Evolutionary conservation across 345 rosid genomes (phyloP), one percentile per base, ranked within the genome.

Genomic region (Acer yangbiense): DNA sequence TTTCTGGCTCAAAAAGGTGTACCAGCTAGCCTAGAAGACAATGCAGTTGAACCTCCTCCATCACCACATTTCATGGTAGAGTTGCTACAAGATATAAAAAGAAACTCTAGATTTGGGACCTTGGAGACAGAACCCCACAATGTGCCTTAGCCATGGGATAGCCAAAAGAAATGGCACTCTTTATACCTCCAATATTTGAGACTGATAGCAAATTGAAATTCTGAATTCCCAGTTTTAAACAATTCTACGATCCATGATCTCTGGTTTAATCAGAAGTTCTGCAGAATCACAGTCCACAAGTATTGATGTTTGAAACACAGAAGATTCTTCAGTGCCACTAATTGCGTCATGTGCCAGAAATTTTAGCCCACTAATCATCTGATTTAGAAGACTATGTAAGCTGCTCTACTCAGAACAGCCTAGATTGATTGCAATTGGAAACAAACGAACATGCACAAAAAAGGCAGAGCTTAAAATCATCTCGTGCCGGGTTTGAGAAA

Each of bases 41-140:
- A 85, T n/a, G 87, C 97, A 88, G 92, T 94, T 72, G 97, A 92
- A 85, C 98, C 97, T 75, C 90, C 93, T 76, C 99, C 99, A 84
- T 94, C 93, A 72, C 99, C 98, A 44, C 98, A 97, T 78, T 91
- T 92, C 87, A 89, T 88, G 35, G 92, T 74, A 67, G 98, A 87
- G 78, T 96, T 87, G 84, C 89, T 85, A 82, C 98, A 94, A 65
- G 94, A 88, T 80, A 94, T 86, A 74, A 96, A 83, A 82, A 91
- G 88, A 83, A 94, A 83, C 70, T 91, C 90, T 77, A 74, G 81
- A 83, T 82, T 87, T 23, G 85, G 90, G 75, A 85, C 83, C 70
- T 79, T 86, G 50, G 95, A 85, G 54, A 92, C 81, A 69, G 90
- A 88, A 79, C 98, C 99, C 88, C 85, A 82, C 79, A 96, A 80